These are phyloP conservation scores for Rhamnella rubrinervis DNA, from an alignment of 331 rosid genomes.

Conservation along the genomic window DNA sequence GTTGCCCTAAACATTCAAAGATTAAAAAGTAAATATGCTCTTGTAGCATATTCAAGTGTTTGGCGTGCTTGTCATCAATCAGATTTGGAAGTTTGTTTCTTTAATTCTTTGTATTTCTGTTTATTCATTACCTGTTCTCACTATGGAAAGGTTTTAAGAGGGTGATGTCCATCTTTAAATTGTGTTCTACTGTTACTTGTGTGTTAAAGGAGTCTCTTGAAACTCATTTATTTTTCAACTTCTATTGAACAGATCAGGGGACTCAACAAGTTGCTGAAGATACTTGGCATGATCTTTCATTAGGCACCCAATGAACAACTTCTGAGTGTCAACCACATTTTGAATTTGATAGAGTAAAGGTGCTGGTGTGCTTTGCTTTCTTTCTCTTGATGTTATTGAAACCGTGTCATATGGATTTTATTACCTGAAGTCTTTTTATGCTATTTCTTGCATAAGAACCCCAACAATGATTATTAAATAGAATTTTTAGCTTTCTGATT, in stretches of 20 bases:
- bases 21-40: neutral
- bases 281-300: constrained; percentile 79
- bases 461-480: too few species aligned
- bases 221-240: neutral
- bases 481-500: too few species aligned
- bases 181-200: neutral
- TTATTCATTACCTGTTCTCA: neutral
- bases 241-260: constrained; percentile 58
- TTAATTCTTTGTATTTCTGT: too few species aligned
- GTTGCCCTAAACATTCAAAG: neutral
- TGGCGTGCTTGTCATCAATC: too few species aligned
- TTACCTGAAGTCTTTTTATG: too few species aligned
- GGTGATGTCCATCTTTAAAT: neutral
- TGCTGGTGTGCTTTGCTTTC: too few species aligned
- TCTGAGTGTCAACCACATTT: too few species aligned
- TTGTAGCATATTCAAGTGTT: neutral
- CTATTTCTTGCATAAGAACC: too few species aligned
- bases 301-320: constrained; percentile 39
- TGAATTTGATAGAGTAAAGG: too few species aligned
- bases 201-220: neutral
- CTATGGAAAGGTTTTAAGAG: neutral
- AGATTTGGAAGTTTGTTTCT: too few species aligned
- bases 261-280: constrained; percentile 58
- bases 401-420: too few species aligned
- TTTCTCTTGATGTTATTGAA: too few species aligned